Conservation (phyloP, 139 green algal genomes). For the Coelastrella sp. region DNA sequence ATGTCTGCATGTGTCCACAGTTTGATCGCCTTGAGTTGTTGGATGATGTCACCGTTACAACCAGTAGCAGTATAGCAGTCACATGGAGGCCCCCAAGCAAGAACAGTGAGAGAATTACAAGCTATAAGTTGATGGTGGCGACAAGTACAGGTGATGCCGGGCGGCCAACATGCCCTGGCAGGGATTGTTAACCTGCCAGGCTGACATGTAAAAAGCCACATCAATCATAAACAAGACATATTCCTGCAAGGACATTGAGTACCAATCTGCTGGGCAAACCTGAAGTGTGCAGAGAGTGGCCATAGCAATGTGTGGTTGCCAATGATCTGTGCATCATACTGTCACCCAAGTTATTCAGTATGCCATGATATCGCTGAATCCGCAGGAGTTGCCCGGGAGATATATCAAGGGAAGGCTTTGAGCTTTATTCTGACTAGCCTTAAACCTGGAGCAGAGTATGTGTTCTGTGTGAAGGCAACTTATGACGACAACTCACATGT, state of each 20-base stretch:
- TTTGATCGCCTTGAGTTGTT: conserved; percentile 65
- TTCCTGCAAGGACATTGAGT: too few relatives aligned
- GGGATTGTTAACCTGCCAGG: background rate
- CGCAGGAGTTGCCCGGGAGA: conserved; percentile 77
- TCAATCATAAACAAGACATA: too few relatives aligned
- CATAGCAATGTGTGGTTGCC: too few relatives aligned
- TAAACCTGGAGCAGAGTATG: conserved; percentile 80
- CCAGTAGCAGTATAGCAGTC: conserved; percentile 55
- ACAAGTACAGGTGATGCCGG: conserved; percentile 64
- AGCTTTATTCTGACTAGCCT: conserved; percentile 66
- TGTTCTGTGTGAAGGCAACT: conserved; percentile 90
- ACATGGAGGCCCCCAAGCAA: conserved; percentile 83
- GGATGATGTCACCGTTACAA: conserved; percentile 52
- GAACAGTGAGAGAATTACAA: conserved; percentile 79
- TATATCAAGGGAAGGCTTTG: conserved; percentile 61
- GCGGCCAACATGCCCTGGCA: background rate
- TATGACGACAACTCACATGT: conserved; percentile 87
- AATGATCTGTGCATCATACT: too few relatives aligned
- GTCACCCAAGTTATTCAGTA: too few relatives aligned
- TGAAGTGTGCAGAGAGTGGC: too few relatives aligned
- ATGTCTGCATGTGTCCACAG: too few relatives aligned
- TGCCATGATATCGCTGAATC: background rate
- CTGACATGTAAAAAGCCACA: background rate
- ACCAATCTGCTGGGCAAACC: too few relatives aligned
- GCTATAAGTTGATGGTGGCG: conserved; percentile 91